Base-by-base conservation (phyloP, 805 yeast species). In the Yarrowia deformans region DNA sequence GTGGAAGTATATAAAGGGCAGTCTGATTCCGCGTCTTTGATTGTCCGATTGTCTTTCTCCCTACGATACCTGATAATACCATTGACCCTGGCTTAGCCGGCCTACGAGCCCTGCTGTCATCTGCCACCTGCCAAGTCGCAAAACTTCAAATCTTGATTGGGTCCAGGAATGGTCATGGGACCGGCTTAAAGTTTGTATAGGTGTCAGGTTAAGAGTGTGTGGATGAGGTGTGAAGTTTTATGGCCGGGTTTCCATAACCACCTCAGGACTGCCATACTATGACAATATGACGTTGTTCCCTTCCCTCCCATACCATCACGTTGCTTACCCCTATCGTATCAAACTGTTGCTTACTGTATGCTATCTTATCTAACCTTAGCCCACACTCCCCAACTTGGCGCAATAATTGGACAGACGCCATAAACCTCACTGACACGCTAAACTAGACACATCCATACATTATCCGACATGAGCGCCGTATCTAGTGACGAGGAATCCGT, bases 401-500 rank as follows among this genome's bases (percentile, higher is more conserved):
- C 39, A 42, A 49, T 56, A 40, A 56, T 56, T 56, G 63, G 63
- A 56, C 49, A 42, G 18, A 9, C 14, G 2, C 16, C 12, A 18
- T 7, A 14, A 23, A 2, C n/a, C n/a, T n/a, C n/a, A n/a, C 29
- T 23, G 29, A 23, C 37, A 19, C 37, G 52, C 39, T 35, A 35
- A 37, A 34, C 42, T 52, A 37, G 19, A 49, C 54, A 39, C 43
- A 9, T 52, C 42, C 58, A 19, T 54, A 56, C 49, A 40, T 14
- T 42, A 56, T 14, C 63, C 29, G 37, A 18, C 48, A 67, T 67
- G 69, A 67, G 69, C 50, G 69, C 69, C 37, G 54, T 67, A 10
- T 42, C 50, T 7, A 58, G 67, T 14, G 69, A 67, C 66, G 69
- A 67, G 43, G 69, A 67, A 52, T 49, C 46, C 67, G 58, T 52